Evolutionary conservation across 768 basidiomycete species (phyloP).

Genomic region (Hypsizygus marmoreus): DNA sequence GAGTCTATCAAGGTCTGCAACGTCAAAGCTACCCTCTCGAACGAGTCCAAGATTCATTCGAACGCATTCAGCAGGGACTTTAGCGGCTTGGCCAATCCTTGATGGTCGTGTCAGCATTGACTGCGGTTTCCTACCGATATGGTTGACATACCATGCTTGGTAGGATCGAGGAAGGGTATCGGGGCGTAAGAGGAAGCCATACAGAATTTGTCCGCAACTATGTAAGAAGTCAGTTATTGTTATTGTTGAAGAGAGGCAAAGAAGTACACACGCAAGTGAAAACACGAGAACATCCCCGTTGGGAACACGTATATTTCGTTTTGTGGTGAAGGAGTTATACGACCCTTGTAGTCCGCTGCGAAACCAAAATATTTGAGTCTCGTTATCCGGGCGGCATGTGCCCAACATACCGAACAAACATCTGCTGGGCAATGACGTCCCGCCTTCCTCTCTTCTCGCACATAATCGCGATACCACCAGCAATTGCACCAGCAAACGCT

Average conservation of each 20-base stretch:
- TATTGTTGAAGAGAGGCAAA: not conserved
- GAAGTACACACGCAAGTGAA: conserved; percentile 56
- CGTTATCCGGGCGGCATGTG: not conserved
- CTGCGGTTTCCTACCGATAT: not conserved
- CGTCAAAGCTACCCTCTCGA: conserved; percentile 55
- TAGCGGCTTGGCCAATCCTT: conserved; percentile 75
- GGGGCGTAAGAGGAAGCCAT: conserved; percentile 73
- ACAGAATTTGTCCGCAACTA: conserved; percentile 87
- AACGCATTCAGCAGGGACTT: conserved; percentile 60
- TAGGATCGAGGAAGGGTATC: conserved; percentile 86
- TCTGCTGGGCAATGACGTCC: conserved; percentile 76
- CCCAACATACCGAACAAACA: conserved; percentile 79
- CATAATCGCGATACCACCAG: conserved; percentile 72
- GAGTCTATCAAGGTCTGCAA: conserved; percentile 57
- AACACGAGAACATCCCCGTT: conserved; percentile 86
- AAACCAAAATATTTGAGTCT: not conserved
- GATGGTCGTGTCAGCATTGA: not conserved
- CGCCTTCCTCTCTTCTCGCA: conserved; percentile 74
- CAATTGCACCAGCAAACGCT: conserved; percentile 73
- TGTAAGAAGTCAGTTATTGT: conserved; percentile 2
- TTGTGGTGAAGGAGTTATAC: conserved; percentile 76
- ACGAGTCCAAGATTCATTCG: conserved; percentile 63
- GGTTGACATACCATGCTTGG: conserved; percentile 58
- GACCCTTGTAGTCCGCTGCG: conserved; percentile 85
- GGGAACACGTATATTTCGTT: conserved; percentile 69